phyloP scores from a whole-genome alignment of 148 eudicot genomes.

The Gaultheria prostrata region DNA sequence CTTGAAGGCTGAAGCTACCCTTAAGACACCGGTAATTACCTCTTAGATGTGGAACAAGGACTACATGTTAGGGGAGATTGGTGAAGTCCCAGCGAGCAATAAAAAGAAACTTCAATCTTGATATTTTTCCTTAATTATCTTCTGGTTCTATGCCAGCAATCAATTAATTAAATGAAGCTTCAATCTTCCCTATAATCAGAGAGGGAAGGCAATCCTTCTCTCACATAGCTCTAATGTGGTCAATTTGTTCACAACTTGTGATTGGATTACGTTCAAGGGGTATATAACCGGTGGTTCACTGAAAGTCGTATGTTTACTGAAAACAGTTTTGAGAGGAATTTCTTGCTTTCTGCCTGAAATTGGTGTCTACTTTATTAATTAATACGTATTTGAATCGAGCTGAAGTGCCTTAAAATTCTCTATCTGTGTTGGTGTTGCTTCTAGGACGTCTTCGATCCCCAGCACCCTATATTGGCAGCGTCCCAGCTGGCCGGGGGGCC shows the following conservation, averaged over 20 bases:
- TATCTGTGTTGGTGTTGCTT: slow-evolving; percentile 13
- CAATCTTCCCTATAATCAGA: background rate
- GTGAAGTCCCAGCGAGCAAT: background rate
- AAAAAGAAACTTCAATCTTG: background rate
- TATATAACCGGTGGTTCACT: background rate
- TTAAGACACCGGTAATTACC: background rate
- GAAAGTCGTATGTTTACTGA: background rate
- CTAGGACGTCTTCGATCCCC: slow-evolving; percentile 73
- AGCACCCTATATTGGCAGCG: slow-evolving; percentile 52
- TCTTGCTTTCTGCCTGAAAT: background rate
- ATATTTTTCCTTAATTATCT: background rate
- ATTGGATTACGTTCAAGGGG: background rate
- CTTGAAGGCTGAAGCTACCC: background rate
- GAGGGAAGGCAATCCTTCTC: background rate
- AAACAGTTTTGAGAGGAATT: background rate
- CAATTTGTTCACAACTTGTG: background rate
- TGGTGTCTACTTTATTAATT: background rate
- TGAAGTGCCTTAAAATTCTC: background rate
- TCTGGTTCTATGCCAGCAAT: background rate
- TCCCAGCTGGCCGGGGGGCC: slow-evolving; percentile 50
- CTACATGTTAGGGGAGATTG: background rate
- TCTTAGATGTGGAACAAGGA: background rate
- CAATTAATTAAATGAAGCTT: background rate
- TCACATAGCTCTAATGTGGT: background rate
- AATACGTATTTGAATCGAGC: background rate